Evolutionary conservation across 371 early-diverging fungal genomes (phyloP), one percentile per base, ranked within the genome.

Genomic region (Pancytospora philotis): DNA sequence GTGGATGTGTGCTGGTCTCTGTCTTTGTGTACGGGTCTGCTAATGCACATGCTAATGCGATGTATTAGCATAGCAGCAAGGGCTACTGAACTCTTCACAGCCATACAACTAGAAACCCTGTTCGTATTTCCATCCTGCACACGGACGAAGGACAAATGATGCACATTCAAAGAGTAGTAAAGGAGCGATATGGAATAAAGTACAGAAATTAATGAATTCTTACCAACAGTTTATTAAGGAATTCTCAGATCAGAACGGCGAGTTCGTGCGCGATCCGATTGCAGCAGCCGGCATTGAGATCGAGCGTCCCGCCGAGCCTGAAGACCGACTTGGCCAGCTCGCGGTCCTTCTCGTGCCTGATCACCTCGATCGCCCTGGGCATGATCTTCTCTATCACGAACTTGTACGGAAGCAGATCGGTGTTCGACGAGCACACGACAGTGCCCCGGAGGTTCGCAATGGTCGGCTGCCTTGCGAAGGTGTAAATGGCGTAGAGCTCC

Each of bases 311-410:
- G 36, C 73, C 67, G 8, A 68, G 13, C 61, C 50, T 72, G 56
- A 75, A 75, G 22, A 75, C 28, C 0, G 31, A 38, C 36, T 59
- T 66, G 16, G 76, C 71, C 63, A 71, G 63, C 28, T 56, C 66
- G 27, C 53, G 34, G 49, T 75, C 76, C 19, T 60, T 37, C 3
- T 31, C 30, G n/a, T 36, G 22, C 50, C 59, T 71, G 1, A 75
- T 55, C 22, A 56, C 55, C 28, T 68, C 64, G 35, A 75, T 57
- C n/a, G 59, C 63, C 31, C 36, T 27, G 35, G 53, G 49, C 28
- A 75, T 69, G 0, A 75, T 27, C 36, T 75, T 72, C 38, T 75
- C 76, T 16, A 75, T 37, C 13, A 72, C 66, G 37, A 58, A 62
- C 16, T 58, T 67, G 35, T 61, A 68, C 0, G 61, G 49, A 1